Percentiles rank a stretch among this genome's conserved stretches.
phyloP scores from a whole-genome alignment of 495 filamentous ascomycete species.

The Daldinia caldariorum region DNA sequence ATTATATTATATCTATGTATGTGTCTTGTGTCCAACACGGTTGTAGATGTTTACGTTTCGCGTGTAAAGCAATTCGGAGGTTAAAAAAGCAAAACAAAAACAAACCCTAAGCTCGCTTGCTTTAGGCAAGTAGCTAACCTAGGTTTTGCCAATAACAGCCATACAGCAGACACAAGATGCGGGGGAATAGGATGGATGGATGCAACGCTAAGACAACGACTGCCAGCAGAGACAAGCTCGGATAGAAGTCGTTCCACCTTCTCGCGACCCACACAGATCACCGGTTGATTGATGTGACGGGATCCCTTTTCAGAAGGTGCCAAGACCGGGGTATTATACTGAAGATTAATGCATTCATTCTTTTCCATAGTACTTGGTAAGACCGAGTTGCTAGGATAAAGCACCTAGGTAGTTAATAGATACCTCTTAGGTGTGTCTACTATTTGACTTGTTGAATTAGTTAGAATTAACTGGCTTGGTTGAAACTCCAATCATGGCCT shows the following conservation, averaged over 20 bases:
- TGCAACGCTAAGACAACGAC: background rate
- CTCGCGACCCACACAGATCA: slow-evolving; percentile 4
- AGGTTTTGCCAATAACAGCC: background rate
- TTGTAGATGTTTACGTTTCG: background rate
- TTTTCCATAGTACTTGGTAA: background rate
- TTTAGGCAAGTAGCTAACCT: no score
- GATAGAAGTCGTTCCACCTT: slow-evolving; percentile 12
- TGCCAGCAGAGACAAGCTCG: background rate
- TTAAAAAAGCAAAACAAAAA: no score
- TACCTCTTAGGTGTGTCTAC: background rate
- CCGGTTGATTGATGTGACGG: slow-evolving; percentile 1
- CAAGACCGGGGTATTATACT: slow-evolving; percentile 9
- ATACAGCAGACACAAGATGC: slow-evolving; percentile 1
- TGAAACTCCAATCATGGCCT: no score
- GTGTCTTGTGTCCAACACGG: background rate
- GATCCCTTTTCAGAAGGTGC: slow-evolving; percentile 15
- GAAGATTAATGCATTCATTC: no score
- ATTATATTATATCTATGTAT: background rate
- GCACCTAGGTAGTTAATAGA: background rate
- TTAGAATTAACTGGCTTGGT: background rate
- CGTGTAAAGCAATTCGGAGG: background rate
- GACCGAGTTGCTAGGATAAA: background rate
- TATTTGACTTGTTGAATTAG: background rate
- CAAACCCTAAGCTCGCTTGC: no score
- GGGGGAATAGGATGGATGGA: slow-evolving; percentile 1